Base-by-base conservation (phyloP, 1,139 yeast genomes). In the Zhuliangozyma blackwelliae region DNA sequence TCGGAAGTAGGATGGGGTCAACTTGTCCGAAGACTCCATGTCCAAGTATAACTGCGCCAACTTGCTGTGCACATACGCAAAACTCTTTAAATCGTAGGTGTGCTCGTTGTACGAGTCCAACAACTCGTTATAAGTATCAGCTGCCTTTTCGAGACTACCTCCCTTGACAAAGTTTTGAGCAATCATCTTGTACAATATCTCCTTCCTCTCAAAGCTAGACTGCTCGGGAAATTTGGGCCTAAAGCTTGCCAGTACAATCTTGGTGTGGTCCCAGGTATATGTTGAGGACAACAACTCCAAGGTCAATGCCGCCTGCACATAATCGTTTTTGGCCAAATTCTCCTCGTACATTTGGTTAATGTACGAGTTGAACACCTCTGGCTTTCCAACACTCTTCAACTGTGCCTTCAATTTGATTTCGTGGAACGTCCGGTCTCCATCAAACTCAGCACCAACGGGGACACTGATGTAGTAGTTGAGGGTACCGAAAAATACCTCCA, bases 401-500 rank as follows among this genome's bases (percentile, higher is more conserved):
- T 79, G 86, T 34, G 89, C 82, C 47, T 85, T 78, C 51, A 87
- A 82, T 51, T 82, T 84, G 51, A 88, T 69, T 43, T 80, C 79
- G 54, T 84, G 86, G 75, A 85, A 83, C 3, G 89, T 82, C 54
- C 96, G 70, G 57, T 88, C 96, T 52, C 85, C 95, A 49, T 84
- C 92, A 59, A 83, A 88, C 51, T 88, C 95, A 33, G 82, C 81
- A 16, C 90, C 92, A 35, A 74, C 75, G 16, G 96, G 96, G 40
- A 88, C 87, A 46, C 77, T 75, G 47, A 77, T 76, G 50, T 84
- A 75, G 50, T 85, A 88, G 43, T 79, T 72, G 51, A 85, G 70
- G 19, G 81, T 77, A 37, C 74, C 76, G 44, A 87, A 61, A 59
- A 87, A 85, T 26, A 79, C 82, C 27, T 79, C 58, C 30, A 86